Evolutionary conservation across 169 alveolate species (phyloP), one percentile per base, ranked within the genome.

Genomic region (Plasmodium yoelii): DNA sequence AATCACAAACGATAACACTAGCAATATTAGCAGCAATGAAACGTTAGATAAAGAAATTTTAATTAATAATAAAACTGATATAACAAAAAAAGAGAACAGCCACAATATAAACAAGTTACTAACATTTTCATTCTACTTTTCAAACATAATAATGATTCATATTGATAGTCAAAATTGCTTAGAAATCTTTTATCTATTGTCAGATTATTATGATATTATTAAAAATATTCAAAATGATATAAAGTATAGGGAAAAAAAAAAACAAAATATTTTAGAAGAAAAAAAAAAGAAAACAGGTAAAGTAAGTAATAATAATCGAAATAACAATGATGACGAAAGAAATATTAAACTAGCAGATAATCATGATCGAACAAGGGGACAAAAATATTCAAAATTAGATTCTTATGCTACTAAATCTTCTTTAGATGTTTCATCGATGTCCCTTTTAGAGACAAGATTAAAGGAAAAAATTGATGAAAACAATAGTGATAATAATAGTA

Each of bases 61-160:
- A 6, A 63, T 19, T n/a, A 1, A 8, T 12, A 19, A 34, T 46
- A 24, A 9, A 42, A 53, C 18, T n/a, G 70, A 22, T 53, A 55
- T 24, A 1, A 5, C 12, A 19, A 28, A 57, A 13, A 49, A 22
- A 22, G 47, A 44, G 8, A 44, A 46, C 39, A 15, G 9, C 22
- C 18, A 12, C 5, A 28, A 59, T 12, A 65, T 63, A 63, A 75
- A 75, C 60, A 63, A 49, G 19, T 55, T 61, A 12, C 22, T 75
- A 5, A 65, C 73, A 8, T 22, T 75, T 42, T 75, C 88, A n/a
- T 75, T 75, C 24, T 75, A 75, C 12, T 68, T 75, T 34, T 75
- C 88, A 2, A 75, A 75, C 26, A 75, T 75, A 8, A 39, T 75
- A n/a, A 75, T 75, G 13, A 24, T 75, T 26, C 88, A 75, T 44